Conservation (phyloP, 2,329 filamentous ascomycete genomes). For the Pezicula radicicola region DNA sequence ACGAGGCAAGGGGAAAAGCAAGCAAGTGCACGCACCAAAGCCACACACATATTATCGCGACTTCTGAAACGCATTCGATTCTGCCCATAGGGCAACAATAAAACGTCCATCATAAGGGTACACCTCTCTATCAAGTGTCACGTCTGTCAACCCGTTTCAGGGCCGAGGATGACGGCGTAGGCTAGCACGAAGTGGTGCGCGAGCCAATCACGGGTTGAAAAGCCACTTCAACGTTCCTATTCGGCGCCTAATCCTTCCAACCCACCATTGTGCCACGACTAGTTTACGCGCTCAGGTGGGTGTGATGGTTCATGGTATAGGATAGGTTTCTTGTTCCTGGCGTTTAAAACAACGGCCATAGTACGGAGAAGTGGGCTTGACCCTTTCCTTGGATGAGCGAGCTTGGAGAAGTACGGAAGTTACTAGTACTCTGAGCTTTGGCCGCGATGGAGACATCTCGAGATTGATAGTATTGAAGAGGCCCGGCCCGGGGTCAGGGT, state of each 20-base stretch:
- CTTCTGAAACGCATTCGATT: too few species aligned
- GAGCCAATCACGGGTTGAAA: constrained; percentile 13
- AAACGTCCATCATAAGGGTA: background rate
- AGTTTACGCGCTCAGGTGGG: constrained; percentile 17
- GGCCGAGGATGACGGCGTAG: background rate
- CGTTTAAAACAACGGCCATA: constrained; percentile 11
- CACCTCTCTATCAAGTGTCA: too few species aligned
- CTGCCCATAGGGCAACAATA: background rate
- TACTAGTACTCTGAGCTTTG: too few species aligned
- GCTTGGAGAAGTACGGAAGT: too few species aligned
- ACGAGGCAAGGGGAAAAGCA: too few species aligned
- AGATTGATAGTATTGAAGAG: too few species aligned
- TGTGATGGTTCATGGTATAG: constrained; percentile 13
- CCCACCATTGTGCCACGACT: constrained; percentile 1
- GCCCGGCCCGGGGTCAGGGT: too few species aligned
- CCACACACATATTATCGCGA: too few species aligned
- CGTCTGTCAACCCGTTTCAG: background rate
- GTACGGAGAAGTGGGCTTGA: too few species aligned
- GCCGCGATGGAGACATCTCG: too few species aligned
- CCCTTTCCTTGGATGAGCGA: background rate
- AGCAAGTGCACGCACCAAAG: too few species aligned
- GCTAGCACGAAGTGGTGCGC: background rate
- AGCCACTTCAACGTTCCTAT: constrained; percentile 13
- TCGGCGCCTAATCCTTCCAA: constrained; percentile 11
- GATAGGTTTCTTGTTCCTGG: constrained; percentile 21